Conservation (phyloP, 1,284 basidiomycete species). For the Ceratorhiza oryzae-sativae region DNA sequence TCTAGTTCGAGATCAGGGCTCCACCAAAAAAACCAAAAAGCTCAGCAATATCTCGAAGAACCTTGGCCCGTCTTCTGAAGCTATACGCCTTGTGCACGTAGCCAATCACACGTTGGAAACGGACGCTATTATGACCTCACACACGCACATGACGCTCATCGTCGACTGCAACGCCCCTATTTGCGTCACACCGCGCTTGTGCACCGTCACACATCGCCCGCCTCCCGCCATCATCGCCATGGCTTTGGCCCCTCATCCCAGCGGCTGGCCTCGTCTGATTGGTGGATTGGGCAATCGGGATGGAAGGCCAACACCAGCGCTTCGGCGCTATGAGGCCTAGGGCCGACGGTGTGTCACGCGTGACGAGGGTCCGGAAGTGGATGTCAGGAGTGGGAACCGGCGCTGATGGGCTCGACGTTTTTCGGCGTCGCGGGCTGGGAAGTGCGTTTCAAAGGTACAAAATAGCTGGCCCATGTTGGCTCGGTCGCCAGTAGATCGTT, state of each 20-base stretch:
- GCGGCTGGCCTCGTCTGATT: slow-evolving; percentile 6
- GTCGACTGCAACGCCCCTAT: neutral
- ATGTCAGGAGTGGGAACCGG: slow-evolving; percentile 6
- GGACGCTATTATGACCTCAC: neutral
- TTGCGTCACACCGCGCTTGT: neutral
- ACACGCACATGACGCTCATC: neutral
- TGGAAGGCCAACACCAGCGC: slow-evolving; percentile 16
- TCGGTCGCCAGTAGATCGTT: neutral
- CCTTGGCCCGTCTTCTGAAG: neutral
- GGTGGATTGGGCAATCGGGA: slow-evolving; percentile 5
- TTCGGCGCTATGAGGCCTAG: slow-evolving; percentile 8
- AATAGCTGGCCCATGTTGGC: neutral
- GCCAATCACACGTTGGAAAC: neutral
- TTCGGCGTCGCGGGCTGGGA: slow-evolving; percentile 27
- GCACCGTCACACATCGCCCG: slow-evolving; percentile 8
- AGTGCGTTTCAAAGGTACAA: slow-evolving; percentile 34
- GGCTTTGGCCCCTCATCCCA: slow-evolving; percentile 13
- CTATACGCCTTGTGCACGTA: neutral
- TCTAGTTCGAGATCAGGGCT: neutral
- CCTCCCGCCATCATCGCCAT: slow-evolving; percentile 15
- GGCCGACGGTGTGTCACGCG: slow-evolving; percentile 30
- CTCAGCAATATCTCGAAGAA: neutral
- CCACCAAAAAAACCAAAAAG: neutral
- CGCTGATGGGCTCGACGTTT: slow-evolving; percentile 5
- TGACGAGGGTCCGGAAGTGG: slow-evolving; percentile 23